Evolutionary conservation across 177 flowering plant genomes (phyloP).

Genomic region (Vitis hybrid): DNA sequence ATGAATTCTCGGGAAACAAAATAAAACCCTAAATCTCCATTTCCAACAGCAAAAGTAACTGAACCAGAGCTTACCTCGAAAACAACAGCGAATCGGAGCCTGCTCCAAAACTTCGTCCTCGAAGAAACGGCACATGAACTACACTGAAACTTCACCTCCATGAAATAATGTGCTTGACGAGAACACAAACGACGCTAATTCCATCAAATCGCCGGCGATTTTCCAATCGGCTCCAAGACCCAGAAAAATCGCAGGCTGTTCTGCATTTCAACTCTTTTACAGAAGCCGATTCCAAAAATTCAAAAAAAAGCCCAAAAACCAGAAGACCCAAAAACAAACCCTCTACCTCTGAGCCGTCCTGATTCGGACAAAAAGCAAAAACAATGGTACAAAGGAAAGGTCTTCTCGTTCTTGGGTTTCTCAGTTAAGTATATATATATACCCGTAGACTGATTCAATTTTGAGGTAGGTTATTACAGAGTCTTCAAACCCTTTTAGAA

Average conservation of each 20-base stretch:
- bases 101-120: slow-evolving; percentile 14
- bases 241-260: slow-evolving; percentile 26
- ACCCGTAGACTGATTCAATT: too few relatives aligned
- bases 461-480: too few relatives aligned
- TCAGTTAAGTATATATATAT: too few relatives aligned
- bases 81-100: slow-evolving; percentile 26
- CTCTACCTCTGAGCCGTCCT: too few relatives aligned
- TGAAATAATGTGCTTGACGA: slow-evolving; percentile 24
- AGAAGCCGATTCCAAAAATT: neutral
- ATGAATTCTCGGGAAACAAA: slow-evolving; percentile 11
- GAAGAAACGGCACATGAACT: slow-evolving; percentile 24
- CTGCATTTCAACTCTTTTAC: slow-evolving; percentile 28
- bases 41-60: neutral
- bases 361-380: too few relatives aligned
- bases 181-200: slow-evolving; percentile 19
- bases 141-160: slow-evolving; percentile 44
- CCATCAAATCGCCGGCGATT: slow-evolving; percentile 59
- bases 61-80: slow-evolving; percentile 34
- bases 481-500: too few relatives aligned
- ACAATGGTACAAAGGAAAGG: too few relatives aligned
- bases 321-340: too few relatives aligned
- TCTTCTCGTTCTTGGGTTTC: too few relatives aligned
- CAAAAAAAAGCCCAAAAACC: neutral
- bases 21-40: neutral
- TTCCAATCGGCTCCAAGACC: slow-evolving; percentile 36